phyloP scores from a whole-genome alignment of 257 asterid species.

The Linderniella brevidens region DNA sequence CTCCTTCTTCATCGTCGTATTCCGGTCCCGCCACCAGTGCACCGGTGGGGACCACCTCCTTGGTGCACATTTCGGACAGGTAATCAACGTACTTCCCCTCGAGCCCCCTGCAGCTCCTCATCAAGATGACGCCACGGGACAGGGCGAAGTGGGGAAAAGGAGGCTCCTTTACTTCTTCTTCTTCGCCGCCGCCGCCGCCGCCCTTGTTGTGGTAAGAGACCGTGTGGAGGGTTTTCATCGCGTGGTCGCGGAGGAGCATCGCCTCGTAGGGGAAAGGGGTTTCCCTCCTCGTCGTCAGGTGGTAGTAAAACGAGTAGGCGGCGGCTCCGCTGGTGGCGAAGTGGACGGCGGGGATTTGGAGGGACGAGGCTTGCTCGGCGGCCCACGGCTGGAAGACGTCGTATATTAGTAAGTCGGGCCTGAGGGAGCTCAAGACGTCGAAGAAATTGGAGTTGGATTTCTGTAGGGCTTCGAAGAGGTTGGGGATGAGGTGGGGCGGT shows the following conservation, averaged over 20 bases:
- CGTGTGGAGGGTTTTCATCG: neutral
- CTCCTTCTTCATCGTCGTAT: neutral
- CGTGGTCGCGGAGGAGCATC: conserved; percentile 12
- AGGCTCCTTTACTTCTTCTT: no score
- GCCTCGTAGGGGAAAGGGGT: conserved; percentile 19
- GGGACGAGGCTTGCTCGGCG: conserved; percentile 19
- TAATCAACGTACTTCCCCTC: conserved; percentile 19
- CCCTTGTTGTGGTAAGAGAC: no score
- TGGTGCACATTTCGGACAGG: conserved; percentile 14
- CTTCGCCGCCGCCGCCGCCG: neutral
- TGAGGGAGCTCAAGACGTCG: conserved; percentile 10
- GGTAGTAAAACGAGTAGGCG: conserved; percentile 14
- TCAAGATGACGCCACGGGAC: conserved; percentile 16
- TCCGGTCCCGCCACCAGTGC: conserved; percentile 5
- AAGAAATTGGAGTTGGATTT: conserved; percentile 10
- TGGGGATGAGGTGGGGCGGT: neutral
- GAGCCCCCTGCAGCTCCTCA: conserved; percentile 10
- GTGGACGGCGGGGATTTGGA: conserved; percentile 16
- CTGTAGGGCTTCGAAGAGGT: neutral
- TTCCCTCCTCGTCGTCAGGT: conserved; percentile 5
- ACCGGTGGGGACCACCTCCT: conserved; percentile 14
- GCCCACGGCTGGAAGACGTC: conserved; percentile 43
- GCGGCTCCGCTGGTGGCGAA: conserved; percentile 21
- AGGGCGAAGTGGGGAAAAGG: conserved; percentile 5
- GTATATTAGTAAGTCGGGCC: conserved; percentile 25